These are phyloP conservation scores for Suhomyces coccinellae DNA, from an alignment of 1,139 yeast species.

Conservation along the genomic window DNA sequence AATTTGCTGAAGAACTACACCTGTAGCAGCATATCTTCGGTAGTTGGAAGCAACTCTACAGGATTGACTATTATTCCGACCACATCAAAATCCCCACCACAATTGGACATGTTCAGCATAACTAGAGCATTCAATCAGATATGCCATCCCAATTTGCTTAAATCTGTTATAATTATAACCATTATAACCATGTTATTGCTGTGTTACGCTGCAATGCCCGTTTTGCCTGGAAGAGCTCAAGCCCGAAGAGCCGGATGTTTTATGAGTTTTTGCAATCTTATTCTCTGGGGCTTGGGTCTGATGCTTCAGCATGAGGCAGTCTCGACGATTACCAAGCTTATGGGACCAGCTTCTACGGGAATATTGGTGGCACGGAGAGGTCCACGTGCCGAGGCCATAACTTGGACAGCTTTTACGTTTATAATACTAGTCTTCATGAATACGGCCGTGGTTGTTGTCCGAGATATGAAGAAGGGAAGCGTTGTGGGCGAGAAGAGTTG, in stretches of 20 bases:
- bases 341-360: constrained; percentile 53
- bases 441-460: neutral
- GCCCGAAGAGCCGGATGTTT: constrained; percentile 35
- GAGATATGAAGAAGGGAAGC: neutral
- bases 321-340: constrained; percentile 43
- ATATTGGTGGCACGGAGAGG: constrained; percentile 51
- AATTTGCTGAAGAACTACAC: constrained; percentile 25
- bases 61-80: constrained; percentile 23
- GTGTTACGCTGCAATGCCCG: constrained; percentile 49
- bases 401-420: constrained; percentile 27
- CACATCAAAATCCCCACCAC: constrained; percentile 23
- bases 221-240: constrained; percentile 44
- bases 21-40: constrained; percentile 34
- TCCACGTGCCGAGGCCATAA: constrained; percentile 43
- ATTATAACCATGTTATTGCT: constrained; percentile 41
- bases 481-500: neutral
- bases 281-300: constrained; percentile 69
- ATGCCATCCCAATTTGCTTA: constrained; percentile 56
- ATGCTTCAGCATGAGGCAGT: constrained; percentile 68
- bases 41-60: constrained; percentile 23
- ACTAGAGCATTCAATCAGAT: constrained; percentile 45
- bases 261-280: constrained; percentile 37
- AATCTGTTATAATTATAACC: constrained; percentile 48
- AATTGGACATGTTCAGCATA: constrained; percentile 42
- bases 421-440: constrained; percentile 29